Evolutionary conservation across 73 alveolate species (phyloP), one percentile per base, ranked within the genome.

Genomic region (Effrenium voratum): DNA sequence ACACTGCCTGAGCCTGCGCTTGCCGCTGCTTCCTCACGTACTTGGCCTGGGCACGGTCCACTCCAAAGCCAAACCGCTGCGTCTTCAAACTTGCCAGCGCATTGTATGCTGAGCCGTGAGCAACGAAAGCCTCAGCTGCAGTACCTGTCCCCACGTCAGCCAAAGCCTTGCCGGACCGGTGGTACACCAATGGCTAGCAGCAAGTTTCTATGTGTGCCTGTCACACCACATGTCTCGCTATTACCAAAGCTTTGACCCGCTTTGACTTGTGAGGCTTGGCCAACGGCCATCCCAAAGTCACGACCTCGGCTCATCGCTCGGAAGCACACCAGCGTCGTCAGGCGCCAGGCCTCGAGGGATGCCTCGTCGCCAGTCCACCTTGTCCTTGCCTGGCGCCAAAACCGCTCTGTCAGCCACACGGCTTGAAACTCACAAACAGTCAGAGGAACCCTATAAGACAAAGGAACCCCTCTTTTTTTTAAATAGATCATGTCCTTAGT

Each of bases 81-180:
- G 63, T 12, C 26, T 36, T 16, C 0, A 3, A 36, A 13, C 82
- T 5, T 0, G 47, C 15, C 75, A 15, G 49, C 5, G 40, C 30
- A 12, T 81, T n/a, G 70, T 40, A 24, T n/a, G n/a, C 75, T 43
- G 36, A 75, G 97, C 22, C 52, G 1, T 6, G 32, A 19, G 55
- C 97, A 34, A 90, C 75, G 40, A 90, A 90, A 6, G 97, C 86
- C 79, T 90, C 97, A 6, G 97, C 97, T 4, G 87, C 97, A n/a
- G 97, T 90, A 28, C 97, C 97, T 40, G 97, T 90, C 41, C 97
- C 97, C 41, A 90, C 97, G 46, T 90, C 97, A 19, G 97, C 97
- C 43, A 90, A 75, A 36, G 97, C 97, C 97, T 90, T 19, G 34
- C 1, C 44, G 30, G 40, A 12, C 24, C 30, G 44, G 19, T 40